Evolutionary conservation across 352 stramenopile genomes (phyloP).

Genomic region (Pythium chondricola): DNA sequence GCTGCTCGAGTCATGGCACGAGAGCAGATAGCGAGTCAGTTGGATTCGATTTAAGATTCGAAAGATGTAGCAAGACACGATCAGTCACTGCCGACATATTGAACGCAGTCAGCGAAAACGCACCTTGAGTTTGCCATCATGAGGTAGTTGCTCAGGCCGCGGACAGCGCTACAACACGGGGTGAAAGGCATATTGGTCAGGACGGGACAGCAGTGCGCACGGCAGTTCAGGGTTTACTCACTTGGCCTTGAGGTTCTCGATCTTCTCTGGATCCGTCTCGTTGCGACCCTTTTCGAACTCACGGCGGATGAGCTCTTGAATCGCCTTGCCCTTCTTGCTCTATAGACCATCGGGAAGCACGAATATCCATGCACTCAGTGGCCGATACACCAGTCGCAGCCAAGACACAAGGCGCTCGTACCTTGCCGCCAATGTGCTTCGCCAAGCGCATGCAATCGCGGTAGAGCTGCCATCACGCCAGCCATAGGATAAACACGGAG

Average conservation of each 20-base stretch:
- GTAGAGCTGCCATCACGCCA: slow-evolving; percentile 31
- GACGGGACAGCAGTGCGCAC: neutral
- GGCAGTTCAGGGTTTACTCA: slow-evolving; percentile 20
- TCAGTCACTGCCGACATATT: neutral
- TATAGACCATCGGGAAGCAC: slow-evolving; percentile 8
- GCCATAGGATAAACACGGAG: neutral
- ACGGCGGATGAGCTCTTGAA: slow-evolving; percentile 57
- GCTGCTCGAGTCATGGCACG: slow-evolving; percentile 21
- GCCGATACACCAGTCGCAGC: neutral
- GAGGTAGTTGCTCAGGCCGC: slow-evolving; percentile 84
- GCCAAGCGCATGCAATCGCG: slow-evolving; percentile 78
- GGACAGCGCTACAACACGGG: slow-evolving; percentile 42
- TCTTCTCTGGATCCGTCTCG: slow-evolving; percentile 78
- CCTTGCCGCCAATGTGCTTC: slow-evolving; percentile 83
- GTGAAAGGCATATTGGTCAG: neutral
- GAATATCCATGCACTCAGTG: neutral
- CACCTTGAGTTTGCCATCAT: slow-evolving; percentile 84
- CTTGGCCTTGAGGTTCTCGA: slow-evolving; percentile 81
- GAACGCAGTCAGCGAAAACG: neutral
- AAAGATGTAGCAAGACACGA: no score
- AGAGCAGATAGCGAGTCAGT: neutral
- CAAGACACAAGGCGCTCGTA: slow-evolving; percentile 19
- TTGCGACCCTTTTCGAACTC: slow-evolving; percentile 76
- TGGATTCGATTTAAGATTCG: no score
- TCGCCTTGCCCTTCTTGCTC: slow-evolving; percentile 82